phyloP scores from a whole-genome alignment of 2,329 filamentous ascomycete species.

The Xylariales sp. region DNA sequence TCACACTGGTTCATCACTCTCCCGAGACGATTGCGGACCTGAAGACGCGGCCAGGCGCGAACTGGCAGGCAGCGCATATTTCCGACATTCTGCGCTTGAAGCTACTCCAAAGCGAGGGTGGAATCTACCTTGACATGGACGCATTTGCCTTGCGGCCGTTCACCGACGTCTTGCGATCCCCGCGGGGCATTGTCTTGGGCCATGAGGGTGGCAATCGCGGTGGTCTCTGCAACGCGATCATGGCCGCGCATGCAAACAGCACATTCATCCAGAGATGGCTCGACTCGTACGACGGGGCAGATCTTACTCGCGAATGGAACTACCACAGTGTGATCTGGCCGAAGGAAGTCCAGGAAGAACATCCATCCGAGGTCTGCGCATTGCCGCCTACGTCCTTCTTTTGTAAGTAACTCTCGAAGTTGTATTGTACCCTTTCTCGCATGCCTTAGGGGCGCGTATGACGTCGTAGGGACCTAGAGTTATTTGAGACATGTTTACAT shows the following conservation, averaged over 20 bases:
- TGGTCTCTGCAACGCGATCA: slow-evolving; percentile 34
- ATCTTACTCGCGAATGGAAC: slow-evolving; percentile 32
- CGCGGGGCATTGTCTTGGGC: slow-evolving; percentile 28
- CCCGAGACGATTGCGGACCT: slow-evolving; percentile 22
- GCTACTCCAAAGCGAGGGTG: slow-evolving; percentile 28
- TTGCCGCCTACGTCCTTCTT: slow-evolving; percentile 32
- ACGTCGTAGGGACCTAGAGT: no score
- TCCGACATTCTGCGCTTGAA: slow-evolving; percentile 31
- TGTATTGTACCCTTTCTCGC: no score
- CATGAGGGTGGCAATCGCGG: slow-evolving; percentile 33
- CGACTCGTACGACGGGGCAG: slow-evolving; percentile 27
- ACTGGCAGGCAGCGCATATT: slow-evolving; percentile 29
- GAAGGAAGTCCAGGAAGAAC: slow-evolving; percentile 22
- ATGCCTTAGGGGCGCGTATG: no score
- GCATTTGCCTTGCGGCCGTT: slow-evolving; percentile 30
- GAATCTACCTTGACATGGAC: slow-evolving; percentile 33
- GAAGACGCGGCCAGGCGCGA: slow-evolving; percentile 22
- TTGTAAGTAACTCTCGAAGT: no score
- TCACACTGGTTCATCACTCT: slow-evolving; percentile 31
- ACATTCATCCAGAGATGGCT: slow-evolving; percentile 31
- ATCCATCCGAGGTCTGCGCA: slow-evolving; percentile 29
- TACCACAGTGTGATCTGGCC: slow-evolving; percentile 32
- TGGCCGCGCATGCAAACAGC: slow-evolving; percentile 30
- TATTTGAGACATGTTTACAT: no score
- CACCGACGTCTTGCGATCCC: slow-evolving; percentile 22